Evolutionary conservation across 73 alveolate genomes (phyloP), one percentile per base, ranked within the genome.

Genomic region (Paramecium primaurelia): DNA sequence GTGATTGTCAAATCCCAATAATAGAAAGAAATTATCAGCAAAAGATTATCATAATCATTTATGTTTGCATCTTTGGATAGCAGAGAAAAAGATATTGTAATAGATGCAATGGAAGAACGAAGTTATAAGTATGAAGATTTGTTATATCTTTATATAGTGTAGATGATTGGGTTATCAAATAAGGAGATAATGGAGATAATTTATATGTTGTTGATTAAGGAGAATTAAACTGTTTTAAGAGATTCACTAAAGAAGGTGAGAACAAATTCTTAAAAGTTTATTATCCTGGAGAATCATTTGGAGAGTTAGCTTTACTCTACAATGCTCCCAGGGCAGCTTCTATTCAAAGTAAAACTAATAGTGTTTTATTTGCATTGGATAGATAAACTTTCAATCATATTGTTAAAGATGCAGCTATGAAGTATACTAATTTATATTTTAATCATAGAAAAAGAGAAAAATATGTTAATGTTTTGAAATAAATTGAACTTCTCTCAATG

Each of bases 161-260:
- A 10, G 98, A 98, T 4, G 98, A 96, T 59, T 83, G 86, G 59
- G 98, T 98, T 71, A 96, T 99, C 59, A 95, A 92, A 34, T 98
- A 98, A 96, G 99, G 99, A 42, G 99, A 98, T 68, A 98, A 96
- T 68, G 99, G 99, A 7, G 98, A 97, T 93, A 97, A 93, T 59
- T 93, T 98, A 54, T 99, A 93, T 92, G 98, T 98, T 42, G 99
- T 98, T 18, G 99, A 97, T 84, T 58, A 93, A 42, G 99, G 99
- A 4, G 92, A 92, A 36, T 92, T 96, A 71, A 93, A 96, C 26
- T 98, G 99, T 95, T 77, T 54, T 32, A 96, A 95, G 92, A 58
- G 58, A 4, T 71, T 92, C 44, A 88, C 95, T 10, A 97, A 97
- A 11, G 97, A 95, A 42, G 96, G 93, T 8, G 95, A 96, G 58